Evolutionary conservation across 306 rosid species (phyloP).

Genomic region (Acacia acuminata): DNA sequence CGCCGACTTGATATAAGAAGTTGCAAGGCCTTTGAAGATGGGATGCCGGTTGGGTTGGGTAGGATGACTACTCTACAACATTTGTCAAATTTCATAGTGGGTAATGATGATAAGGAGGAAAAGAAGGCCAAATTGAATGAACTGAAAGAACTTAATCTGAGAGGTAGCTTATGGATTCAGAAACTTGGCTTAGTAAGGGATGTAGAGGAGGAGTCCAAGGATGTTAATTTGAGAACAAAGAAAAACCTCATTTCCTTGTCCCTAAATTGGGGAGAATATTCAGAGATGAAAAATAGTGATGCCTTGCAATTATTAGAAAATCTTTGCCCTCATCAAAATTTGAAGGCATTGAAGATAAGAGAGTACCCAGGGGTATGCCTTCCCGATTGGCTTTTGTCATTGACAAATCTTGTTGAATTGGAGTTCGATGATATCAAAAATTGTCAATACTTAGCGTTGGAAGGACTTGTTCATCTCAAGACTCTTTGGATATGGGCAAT

Average conservation of each 20-base stretch:
- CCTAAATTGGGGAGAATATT: accelerated
- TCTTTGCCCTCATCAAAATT: background rate
- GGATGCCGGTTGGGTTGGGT: background rate
- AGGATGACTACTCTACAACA: background rate
- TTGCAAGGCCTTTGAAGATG: background rate
- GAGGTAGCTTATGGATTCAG: background rate
- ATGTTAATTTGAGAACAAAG: background rate
- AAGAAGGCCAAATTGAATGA: background rate
- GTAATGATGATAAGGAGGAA: background rate
- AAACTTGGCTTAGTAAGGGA: background rate
- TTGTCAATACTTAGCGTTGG: background rate
- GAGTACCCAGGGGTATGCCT: background rate
- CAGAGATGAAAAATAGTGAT: background rate
- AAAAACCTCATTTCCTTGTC: background rate
- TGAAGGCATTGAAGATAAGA: background rate
- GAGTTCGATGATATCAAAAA: accelerated
- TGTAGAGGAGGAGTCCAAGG: background rate
- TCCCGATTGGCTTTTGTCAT: background rate
- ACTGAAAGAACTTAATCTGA: background rate
- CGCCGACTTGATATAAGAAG: background rate
- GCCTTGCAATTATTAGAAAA: background rate
- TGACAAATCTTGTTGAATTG: background rate
- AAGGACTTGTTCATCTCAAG: background rate
- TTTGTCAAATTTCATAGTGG: background rate
- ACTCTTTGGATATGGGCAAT: background rate